phyloP scores from a whole-genome alignment of 1,284 basidiomycete genomes.

The Melanopsichium pennsylvanicum region DNA sequence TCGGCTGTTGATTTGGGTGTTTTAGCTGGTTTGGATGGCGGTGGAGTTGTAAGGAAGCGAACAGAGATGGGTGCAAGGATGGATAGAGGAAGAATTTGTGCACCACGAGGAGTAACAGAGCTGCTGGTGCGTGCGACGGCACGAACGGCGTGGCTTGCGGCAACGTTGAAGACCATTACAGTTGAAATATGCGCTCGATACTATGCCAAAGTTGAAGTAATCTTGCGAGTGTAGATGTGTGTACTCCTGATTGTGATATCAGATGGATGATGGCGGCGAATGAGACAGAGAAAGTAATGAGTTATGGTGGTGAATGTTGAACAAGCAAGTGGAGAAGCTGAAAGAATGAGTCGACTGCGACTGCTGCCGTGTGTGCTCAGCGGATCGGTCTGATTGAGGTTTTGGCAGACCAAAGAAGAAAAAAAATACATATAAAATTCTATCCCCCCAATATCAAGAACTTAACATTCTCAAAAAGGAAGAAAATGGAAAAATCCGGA shows the following conservation, averaged over 20 bases:
- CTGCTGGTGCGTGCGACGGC: conserved; percentile 15
- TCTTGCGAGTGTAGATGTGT: no score
- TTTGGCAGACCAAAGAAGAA: no score
- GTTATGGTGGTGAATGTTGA: neutral
- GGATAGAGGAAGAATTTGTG: neutral
- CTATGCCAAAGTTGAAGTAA: no score
- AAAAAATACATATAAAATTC: no score
- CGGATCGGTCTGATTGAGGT: no score
- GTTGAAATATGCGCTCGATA: no score
- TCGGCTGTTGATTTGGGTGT: conserved; percentile 3
- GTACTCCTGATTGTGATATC: no score
- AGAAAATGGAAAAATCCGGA: neutral
- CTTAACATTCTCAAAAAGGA: conserved; percentile 2
- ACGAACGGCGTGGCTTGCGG: conserved; percentile 24
- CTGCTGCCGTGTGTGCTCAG: conserved; percentile 9
- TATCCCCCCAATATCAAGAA: no score
- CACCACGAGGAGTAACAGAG: neutral
- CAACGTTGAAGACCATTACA: conserved; percentile 28
- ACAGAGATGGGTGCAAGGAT: conserved; percentile 5
- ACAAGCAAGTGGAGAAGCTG: conserved; percentile 1
- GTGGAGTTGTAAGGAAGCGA: conserved; percentile 33
- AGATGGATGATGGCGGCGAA: neutral
- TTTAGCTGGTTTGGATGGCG: conserved; percentile 2
- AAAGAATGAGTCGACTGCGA: neutral
- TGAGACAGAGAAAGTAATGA: neutral